phyloP scores from a whole-genome alignment of 768 basidiomycete genomes.

The Suillus lakei region DNA sequence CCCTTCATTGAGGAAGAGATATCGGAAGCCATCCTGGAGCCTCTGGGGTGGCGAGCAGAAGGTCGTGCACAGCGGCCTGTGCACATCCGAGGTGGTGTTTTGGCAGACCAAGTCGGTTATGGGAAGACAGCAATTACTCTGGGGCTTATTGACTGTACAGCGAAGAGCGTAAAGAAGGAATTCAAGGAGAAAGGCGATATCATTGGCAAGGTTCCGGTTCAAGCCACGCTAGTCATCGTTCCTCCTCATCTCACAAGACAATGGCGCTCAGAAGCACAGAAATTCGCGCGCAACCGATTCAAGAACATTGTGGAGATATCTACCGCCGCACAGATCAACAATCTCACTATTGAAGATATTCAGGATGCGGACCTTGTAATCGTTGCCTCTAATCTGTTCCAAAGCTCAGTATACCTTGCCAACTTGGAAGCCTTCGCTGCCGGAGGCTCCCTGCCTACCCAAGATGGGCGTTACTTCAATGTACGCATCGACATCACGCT shows the following conservation, averaged over 20 bases:
- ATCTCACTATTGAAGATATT: slow-evolving; percentile 71
- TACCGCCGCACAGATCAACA: slow-evolving; percentile 72
- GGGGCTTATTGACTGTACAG: slow-evolving; percentile 80
- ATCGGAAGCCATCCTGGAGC: slow-evolving; percentile 84
- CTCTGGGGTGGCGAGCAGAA: slow-evolving; percentile 94
- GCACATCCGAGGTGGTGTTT: slow-evolving; percentile 82
- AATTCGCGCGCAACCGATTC: slow-evolving; percentile 63
- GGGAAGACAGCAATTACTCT: slow-evolving; percentile 97
- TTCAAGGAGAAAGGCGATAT: slow-evolving; percentile 53
- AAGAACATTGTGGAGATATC: slow-evolving; percentile 65
- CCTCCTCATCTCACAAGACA: slow-evolving; percentile 90
- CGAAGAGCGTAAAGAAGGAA: slow-evolving; percentile 59
- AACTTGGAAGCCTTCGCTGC: slow-evolving; percentile 75
- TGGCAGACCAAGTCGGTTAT: slow-evolving; percentile 96
- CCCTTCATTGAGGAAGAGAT: slow-evolving; percentile 95
- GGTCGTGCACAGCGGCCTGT: slow-evolving; percentile 83
- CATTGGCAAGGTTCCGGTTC: slow-evolving; percentile 71
- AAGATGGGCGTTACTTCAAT: slow-evolving; percentile 89
- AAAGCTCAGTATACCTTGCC: slow-evolving; percentile 74
- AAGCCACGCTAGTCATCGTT: slow-evolving; percentile 83
- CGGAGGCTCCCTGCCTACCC: slow-evolving; percentile 69
- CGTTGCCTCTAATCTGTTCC: slow-evolving; percentile 86
- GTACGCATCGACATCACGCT: slow-evolving; percentile 73
- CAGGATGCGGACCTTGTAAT: slow-evolving; percentile 86
- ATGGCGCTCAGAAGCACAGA: slow-evolving; percentile 85